Base-by-base conservation (phyloP, 2,329 filamentous ascomycete species). In the Dothistroma pini region DNA sequence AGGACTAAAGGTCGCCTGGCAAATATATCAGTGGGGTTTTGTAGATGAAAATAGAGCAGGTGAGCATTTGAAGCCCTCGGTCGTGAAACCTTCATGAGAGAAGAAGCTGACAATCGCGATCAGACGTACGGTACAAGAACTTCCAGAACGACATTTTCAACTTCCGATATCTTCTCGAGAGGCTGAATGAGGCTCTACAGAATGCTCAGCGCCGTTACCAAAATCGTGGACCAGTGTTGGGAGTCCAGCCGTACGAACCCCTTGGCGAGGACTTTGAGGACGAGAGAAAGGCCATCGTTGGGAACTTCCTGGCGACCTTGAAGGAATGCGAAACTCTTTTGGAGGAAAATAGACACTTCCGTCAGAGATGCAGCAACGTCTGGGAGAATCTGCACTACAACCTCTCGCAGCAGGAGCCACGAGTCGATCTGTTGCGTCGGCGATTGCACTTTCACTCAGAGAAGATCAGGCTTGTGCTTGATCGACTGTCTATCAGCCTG, bases 121-220 rank as follows among this genome's bases (percentile, higher is more conserved):
- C 25, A 65, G 63, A 67, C 35, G 55, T 63, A 19, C 61, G 61
- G n/a, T 69, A 68, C 51, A 48, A 52, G 14, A 61, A 63, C 21
- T 68, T 69, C 60, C 61, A 58, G 25, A 60, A 62, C 14, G 66
- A 68, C 32, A 63, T 69, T n/a, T 44, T 60, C 56, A 60, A 65
- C 21, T 68, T 69, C 29, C 57, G 61, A 16, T 34, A 56, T 19
- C 52, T 62, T 4, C 59, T 69, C 2, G 54, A 65, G 47, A 60
- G 53, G 32, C 58, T 69, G 21, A 53, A 63, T 21, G 52, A 57
- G 14, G 58, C 65, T 2, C 60, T 68, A 14, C 49, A 57, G 25
- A 58, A 60, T 16, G 66, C 67, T 10, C 62, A 63, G 48, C 53
- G 19, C 19, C 59, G 63, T 44, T 66, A 56, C 52, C 57, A 47